Conservation (phyloP, 345 rosid genomes). For the Clausena lansium region DNA sequence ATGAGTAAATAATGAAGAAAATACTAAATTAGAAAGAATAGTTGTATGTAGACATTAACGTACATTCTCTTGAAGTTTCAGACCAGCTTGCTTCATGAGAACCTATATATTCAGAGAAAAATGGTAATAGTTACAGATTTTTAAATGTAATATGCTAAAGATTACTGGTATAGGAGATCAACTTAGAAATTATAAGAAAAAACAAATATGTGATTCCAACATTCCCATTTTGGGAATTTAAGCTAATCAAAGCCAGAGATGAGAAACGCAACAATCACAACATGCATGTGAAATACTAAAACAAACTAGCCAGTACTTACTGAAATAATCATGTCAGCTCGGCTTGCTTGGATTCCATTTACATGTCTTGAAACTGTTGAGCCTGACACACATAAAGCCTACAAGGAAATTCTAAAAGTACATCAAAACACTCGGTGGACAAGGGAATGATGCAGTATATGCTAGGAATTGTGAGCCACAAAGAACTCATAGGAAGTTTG, state of each 20-base stretch:
- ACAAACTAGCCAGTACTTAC: conserved; percentile 42
- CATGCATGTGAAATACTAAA: conserved; percentile 7
- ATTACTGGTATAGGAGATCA: background rate
- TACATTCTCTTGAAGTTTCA: conserved; percentile 85
- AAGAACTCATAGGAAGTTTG: background rate
- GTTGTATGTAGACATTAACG: conserved; percentile 19
- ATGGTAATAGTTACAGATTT: background rate
- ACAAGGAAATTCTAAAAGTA: conserved; percentile 15
- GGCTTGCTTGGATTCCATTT: conserved; percentile 74
- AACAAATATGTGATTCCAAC: background rate
- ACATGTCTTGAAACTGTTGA: conserved; percentile 66
- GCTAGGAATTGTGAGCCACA: background rate
- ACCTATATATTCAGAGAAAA: conserved; percentile 45
- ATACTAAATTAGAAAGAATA: background rate
- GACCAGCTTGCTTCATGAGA: conserved; percentile 93
- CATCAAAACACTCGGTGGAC: conserved; percentile 4
- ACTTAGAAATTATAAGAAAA: no score
- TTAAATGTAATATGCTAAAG: background rate
- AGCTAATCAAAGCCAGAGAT: background rate
- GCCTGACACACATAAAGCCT: conserved; percentile 82
- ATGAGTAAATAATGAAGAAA: background rate
- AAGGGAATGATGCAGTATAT: background rate
- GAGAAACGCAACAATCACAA: background rate
- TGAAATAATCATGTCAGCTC: conserved; percentile 92
- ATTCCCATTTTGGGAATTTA: background rate